Evolutionary conservation across 192 early-diverging fungal species (phyloP), one percentile per base, ranked within the genome.

Genomic region (Coemansia sp.): DNA sequence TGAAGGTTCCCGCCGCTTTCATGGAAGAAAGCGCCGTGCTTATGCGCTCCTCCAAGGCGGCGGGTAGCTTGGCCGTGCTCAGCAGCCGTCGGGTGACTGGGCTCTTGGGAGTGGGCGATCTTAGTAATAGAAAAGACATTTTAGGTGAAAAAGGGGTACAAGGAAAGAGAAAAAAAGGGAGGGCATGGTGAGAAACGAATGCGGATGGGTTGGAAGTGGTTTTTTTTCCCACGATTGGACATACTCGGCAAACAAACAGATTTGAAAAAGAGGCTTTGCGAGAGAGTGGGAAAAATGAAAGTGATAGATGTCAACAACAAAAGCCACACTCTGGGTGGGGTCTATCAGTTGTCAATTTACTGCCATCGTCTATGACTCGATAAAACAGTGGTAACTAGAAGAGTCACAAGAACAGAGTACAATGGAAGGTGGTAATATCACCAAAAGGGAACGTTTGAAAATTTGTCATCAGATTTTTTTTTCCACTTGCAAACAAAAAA

Each of bases 1-100:
- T 90, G 83, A 85, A 90, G 1, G 88, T 90, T 34, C 88, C 88
- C 8, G 86, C 84, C 6, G 74, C 26, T 43, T 77, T 79, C 78
- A 89, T 89, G 26, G 38, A 62, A 1, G 85, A 86, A 42, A 89
- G 72, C 48, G 86, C 48, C 41, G 72, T 60, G 18, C 37, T 64
- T n/a, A 82, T 52, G n/a, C 79, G 74, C 65, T 76, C 75, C 26
- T 82, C 79, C 9, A 82, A 50, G 12, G 60, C 70, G 7, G 63
- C 68, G 3, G 79, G 79, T 7, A 82, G 63, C 23, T 37, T 35
- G 16, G 77, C 69, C 3, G 20, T 36, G 57, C 35, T 28, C 6
- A 36, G 26, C 9, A 69, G 48, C 2, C 59, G 62, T 11, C 67
- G 57, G 36, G 31, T 13, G 21, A 35, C 43, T 11, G 47, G 62